Conservation (phyloP, 352 stramenopile species). For the Pythium scleroteichum region DNA sequence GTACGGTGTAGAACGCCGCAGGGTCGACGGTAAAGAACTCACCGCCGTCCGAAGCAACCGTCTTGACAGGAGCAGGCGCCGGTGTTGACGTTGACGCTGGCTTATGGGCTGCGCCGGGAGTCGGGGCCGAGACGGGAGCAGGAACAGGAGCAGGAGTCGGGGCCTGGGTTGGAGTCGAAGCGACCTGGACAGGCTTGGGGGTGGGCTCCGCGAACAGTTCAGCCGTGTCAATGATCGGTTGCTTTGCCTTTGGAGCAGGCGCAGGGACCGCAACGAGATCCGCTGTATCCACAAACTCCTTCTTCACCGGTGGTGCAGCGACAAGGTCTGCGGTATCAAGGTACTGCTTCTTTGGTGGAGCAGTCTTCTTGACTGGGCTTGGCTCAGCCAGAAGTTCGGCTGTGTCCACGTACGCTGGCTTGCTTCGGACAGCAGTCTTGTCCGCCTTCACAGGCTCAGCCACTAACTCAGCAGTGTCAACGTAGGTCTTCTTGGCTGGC, state of each 20-base stretch:
- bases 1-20: conserved; percentile 73
- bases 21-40: conserved; percentile 69
- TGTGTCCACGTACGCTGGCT: conserved; percentile 16
- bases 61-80: conserved; percentile 13
- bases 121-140: conserved; percentile 9
- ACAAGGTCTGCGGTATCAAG: conserved; percentile 17
- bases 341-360: conserved; percentile 10
- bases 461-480: conserved; percentile 16
- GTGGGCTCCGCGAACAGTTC: conserved; percentile 14
- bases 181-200: conserved; percentile 18
- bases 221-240: conserved; percentile 11
- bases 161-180: conserved; percentile 10
- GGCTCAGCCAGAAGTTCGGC: conserved; percentile 18
- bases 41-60: conserved; percentile 28
- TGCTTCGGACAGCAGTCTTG: background rate
- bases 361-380: conserved; percentile 1
- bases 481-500: conserved; percentile 10
- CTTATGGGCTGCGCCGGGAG: too few relatives aligned
- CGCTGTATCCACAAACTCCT: conserved; percentile 3
- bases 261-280: background rate
- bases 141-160: conserved; percentile 21
- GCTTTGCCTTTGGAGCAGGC: background rate
- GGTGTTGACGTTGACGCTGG: background rate
- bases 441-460: background rate
- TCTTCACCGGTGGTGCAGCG: background rate